Conservation (phyloP, 495 filamentous ascomycete genomes). For the Aspergillus campestris region DNA sequence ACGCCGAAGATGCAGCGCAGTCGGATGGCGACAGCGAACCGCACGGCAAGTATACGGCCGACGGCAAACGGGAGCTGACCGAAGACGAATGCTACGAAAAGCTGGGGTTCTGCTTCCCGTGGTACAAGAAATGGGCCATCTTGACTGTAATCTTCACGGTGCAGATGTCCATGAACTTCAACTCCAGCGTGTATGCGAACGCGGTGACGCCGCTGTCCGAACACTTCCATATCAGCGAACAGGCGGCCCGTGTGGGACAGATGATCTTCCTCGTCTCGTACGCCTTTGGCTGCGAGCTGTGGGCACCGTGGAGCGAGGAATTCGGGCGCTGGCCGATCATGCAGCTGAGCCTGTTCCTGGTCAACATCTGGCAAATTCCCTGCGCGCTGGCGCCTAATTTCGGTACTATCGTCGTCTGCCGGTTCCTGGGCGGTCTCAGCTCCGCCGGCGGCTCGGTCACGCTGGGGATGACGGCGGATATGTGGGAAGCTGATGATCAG, state of each 20-base stretch:
- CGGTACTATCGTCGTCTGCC: constrained; percentile 54
- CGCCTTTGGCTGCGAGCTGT: constrained; percentile 74
- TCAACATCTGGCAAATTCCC: constrained; percentile 70
- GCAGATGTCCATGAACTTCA: constrained; percentile 82
- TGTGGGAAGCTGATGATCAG: constrained; percentile 67
- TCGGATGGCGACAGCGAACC: constrained; percentile 12
- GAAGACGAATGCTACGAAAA: constrained; percentile 55
- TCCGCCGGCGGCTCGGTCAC: constrained; percentile 75
- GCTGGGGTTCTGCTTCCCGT: constrained; percentile 55
- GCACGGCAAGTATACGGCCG: constrained; percentile 4
- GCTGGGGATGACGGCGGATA: constrained; percentile 73
- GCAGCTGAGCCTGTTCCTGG: constrained; percentile 58
- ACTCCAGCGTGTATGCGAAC: constrained; percentile 65
- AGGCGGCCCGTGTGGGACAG: constrained; percentile 57
- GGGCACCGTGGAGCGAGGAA: constrained; percentile 78
- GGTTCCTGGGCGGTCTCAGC: constrained; percentile 60
- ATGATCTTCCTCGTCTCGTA: constrained; percentile 66
- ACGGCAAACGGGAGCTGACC: constrained; percentile 49
- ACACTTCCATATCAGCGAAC: constrained; percentile 54
- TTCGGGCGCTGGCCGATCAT: constrained; percentile 66
- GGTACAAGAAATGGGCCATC: constrained; percentile 69
- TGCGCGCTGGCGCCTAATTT: constrained; percentile 65
- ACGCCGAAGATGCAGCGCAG: constrained; percentile 15
- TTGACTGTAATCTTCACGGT: constrained; percentile 66
- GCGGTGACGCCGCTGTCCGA: constrained; percentile 51